Evolutionary conservation across 2,329 filamentous ascomycete genomes (phyloP).

Genomic region (Pseudopithomyces chartarum): DNA sequence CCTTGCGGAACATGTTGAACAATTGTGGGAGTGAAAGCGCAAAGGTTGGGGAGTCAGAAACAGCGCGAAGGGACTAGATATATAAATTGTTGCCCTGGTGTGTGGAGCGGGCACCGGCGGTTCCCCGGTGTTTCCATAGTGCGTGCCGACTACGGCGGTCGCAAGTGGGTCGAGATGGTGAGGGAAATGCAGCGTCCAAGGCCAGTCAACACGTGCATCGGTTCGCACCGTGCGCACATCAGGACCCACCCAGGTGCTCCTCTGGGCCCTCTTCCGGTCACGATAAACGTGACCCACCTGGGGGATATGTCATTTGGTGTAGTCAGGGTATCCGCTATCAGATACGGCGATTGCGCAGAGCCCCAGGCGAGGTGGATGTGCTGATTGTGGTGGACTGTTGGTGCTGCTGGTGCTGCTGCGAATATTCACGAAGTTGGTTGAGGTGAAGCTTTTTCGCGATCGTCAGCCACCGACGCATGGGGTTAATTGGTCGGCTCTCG

Average conservation of each 20-base stretch:
- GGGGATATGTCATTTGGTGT: background rate
- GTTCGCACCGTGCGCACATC: background rate
- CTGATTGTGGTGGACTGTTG: too few species aligned
- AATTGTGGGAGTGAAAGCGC: background rate
- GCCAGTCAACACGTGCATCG: constrained; percentile 1
- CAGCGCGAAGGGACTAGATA: background rate
- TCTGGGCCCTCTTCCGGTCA: background rate
- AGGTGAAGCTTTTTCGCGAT: background rate
- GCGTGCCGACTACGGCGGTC: background rate
- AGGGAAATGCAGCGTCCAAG: background rate
- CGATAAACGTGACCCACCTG: background rate
- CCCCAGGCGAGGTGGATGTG: background rate
- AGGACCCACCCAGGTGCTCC: background rate
- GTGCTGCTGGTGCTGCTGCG: background rate
- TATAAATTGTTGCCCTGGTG: background rate
- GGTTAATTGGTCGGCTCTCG: background rate
- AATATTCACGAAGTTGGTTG: background rate
- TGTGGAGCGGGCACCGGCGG: background rate
- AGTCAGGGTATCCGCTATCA: background rate
- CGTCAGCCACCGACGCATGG: background rate
- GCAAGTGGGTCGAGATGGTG: background rate
- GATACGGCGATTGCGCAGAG: background rate
- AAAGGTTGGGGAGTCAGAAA: background rate
- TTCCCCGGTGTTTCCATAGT: background rate
- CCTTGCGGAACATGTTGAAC: constrained; percentile 2